Base-by-base conservation (phyloP, 2,329 filamentous ascomycete species). In the Diaporthe vaccinii region DNA sequence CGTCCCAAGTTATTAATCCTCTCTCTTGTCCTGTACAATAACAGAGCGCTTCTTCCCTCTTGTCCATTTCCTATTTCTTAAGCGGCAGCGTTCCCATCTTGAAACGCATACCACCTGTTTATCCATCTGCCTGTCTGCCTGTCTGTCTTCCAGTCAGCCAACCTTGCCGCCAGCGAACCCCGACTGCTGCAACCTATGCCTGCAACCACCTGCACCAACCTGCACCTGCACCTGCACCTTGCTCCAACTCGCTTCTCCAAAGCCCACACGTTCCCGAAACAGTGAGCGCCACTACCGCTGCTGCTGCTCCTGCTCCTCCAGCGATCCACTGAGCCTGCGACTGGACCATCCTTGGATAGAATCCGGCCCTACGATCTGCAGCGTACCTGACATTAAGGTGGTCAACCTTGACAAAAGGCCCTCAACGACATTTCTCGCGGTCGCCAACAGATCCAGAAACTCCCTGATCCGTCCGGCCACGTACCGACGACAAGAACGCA, bases 321-420 rank as follows among this genome's bases (percentile, higher is more conserved):
- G 36, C 36, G 36, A 39, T 39, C 36, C 36, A 39, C 75, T 74
- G 70, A 74, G 71, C 74, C 73, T 71, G 49, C 71, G 62, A 49
- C 61, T 62, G 71, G 61, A 62, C 72, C 75, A 72, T 70, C 75
- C 75, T 76, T 73, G 55, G 57, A 59, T 62, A 76, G 51, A 74
- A 57, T 25, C 75, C 74, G 61, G 57, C 71, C 71, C 58, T 71
- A 61, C 74, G 34, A 57, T 62, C 76, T 76, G 76, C 75, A 77
- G 73, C 75, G 72, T 77, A 76, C 75, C 76, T 77, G 75, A 72
- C 76, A 75, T 73, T 69, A 58, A 73, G 53, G 53, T 61, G 55
- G 61, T 46, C 70, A 51, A 61, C 61, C 59, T 51, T 22, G 62
- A 75, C 74, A 75, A 75, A 73, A 74, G 58, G 70, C 74, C 25